Evolutionary conservation across 2,329 filamentous ascomycete species (phyloP).

Genomic region (Pyrenophora teres): DNA sequence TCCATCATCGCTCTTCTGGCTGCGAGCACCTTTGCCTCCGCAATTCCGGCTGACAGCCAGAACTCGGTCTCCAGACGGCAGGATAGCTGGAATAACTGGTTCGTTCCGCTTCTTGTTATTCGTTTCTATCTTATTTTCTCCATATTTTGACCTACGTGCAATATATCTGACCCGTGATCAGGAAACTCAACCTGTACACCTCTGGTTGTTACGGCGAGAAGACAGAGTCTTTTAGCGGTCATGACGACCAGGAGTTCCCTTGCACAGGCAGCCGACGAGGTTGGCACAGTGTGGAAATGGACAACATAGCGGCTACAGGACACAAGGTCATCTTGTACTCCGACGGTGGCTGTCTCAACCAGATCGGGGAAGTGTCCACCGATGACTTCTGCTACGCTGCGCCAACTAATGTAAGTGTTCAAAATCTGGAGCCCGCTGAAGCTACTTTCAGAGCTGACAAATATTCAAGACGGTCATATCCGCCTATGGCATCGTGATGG

Average conservation of each 20-base stretch:
- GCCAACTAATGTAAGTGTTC: neutral
- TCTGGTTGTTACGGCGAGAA: neutral
- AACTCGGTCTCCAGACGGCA: neutral
- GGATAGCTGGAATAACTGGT: neutral
- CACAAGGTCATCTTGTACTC: neutral
- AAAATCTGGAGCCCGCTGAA: neutral
- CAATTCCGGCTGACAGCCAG: neutral
- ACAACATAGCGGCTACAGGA: neutral
- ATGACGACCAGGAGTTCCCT: neutral
- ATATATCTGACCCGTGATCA: neutral
- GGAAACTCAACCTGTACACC: neutral
- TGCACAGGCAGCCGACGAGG: neutral
- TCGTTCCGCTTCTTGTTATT: neutral
- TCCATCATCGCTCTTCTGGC: neutral
- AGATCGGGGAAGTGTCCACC: neutral
- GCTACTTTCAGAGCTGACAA: neutral
- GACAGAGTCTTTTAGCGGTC: neutral
- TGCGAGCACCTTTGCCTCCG: neutral
- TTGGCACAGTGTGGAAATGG: neutral
- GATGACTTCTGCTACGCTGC: neutral
- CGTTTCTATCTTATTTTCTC: neutral
- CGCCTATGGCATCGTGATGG: neutral
- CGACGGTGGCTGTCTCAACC: neutral
- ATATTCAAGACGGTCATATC: neutral
- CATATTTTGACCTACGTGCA: neutral